phyloP scores from a whole-genome alignment of 352 stramenopile species.

The Phytophthora syringae region DNA sequence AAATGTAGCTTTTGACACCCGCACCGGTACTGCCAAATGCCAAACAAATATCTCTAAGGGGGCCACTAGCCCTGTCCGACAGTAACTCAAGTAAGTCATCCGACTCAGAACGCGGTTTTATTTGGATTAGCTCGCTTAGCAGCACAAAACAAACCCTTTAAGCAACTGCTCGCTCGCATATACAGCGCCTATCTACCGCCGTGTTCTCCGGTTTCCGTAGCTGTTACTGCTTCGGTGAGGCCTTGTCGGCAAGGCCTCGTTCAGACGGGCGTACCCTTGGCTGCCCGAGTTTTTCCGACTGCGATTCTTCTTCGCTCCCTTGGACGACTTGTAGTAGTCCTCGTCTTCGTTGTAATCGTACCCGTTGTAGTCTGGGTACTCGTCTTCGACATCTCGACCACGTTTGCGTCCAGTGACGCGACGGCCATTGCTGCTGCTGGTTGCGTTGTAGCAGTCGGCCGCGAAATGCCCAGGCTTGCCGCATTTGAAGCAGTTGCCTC shows the following conservation, averaged over 20 bases:
- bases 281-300: slow-evolving; percentile 29
- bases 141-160: too few species aligned
- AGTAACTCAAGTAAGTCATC: too few species aligned
- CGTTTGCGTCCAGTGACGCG: slow-evolving; percentile 54
- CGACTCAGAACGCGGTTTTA: too few species aligned
- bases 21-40: too few species aligned
- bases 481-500: slow-evolving; percentile 63
- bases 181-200: slow-evolving; percentile 33
- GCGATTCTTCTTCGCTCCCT: slow-evolving; percentile 30
- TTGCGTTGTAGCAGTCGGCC: slow-evolving; percentile 45
- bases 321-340: slow-evolving; percentile 41
- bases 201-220: slow-evolving; percentile 31
- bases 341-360: slow-evolving; percentile 48
- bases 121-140: too few species aligned
- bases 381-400: slow-evolving; percentile 48
- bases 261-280: slow-evolving; percentile 37
- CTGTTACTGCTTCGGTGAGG: slow-evolving; percentile 31
- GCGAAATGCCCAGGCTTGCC: slow-evolving; percentile 55
- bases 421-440: slow-evolving; percentile 24
- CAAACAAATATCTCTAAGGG: too few species aligned
- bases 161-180: too few species aligned
- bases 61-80: too few species aligned
- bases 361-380: slow-evolving; percentile 52
- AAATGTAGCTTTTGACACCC: too few species aligned
- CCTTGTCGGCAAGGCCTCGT: slow-evolving; percentile 46